phyloP scores from a whole-genome alignment of 2,329 filamentous ascomycete genomes.

The Exophiala xenobiotica region DNA sequence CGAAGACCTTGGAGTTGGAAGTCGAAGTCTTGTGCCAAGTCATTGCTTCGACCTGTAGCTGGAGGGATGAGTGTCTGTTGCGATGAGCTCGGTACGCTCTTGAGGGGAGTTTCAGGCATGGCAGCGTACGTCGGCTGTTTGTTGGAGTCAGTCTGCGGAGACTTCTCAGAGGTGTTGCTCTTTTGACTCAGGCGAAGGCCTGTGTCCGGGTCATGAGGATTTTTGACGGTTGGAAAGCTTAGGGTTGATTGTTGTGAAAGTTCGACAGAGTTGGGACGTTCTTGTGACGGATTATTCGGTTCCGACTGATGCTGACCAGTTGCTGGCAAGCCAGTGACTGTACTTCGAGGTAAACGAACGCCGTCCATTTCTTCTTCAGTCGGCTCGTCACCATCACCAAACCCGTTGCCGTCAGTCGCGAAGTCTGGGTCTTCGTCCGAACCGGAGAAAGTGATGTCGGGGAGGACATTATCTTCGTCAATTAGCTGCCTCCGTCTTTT shows the following conservation, averaged over 20 bases:
- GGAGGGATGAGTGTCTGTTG: slow-evolving; percentile 10
- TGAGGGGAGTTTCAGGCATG: slow-evolving; percentile 7
- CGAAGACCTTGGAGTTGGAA: slow-evolving; percentile 5
- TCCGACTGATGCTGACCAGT: not conserved
- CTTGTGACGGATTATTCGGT: not conserved
- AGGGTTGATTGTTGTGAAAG: slow-evolving; percentile 47
- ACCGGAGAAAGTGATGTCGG: slow-evolving; percentile 19
- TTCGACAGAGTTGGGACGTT: not conserved
- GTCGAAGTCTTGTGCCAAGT: not conserved
- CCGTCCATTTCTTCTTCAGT: slow-evolving; percentile 4
- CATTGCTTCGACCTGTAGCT: slow-evolving; percentile 6
- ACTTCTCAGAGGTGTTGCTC: slow-evolving; percentile 54
- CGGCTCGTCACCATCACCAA: not conserved
- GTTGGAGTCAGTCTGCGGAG: slow-evolving; percentile 26
- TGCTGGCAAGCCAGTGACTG: not conserved
- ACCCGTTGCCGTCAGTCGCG: not conserved
- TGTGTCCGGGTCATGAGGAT: slow-evolving; percentile 65
- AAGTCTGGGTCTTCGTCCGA: slow-evolving; percentile 22
- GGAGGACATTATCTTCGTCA: slow-evolving; percentile 24
- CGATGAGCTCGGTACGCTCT: slow-evolving; percentile 2
- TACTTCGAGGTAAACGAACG: not conserved
- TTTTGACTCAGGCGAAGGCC: slow-evolving; percentile 66
- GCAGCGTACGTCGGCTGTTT: slow-evolving; percentile 6
- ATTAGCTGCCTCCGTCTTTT: slow-evolving; percentile 25
- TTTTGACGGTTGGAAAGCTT: slow-evolving; percentile 74